Conservation (phyloP, 2,329 filamentous ascomycete species). For the Macrophomina tecta region DNA sequence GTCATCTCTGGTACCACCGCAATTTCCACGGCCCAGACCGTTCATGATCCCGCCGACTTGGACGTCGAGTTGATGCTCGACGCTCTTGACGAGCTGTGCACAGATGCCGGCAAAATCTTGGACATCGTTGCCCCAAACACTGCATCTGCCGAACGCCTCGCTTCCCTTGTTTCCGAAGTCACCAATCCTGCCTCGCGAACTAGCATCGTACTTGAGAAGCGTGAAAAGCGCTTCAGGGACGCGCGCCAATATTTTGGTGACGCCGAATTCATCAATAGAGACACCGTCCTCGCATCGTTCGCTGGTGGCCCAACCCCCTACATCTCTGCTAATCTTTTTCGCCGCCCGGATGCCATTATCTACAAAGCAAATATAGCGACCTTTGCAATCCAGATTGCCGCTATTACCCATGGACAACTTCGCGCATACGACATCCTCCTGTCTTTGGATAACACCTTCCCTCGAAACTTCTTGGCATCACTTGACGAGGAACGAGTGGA, state of each 20-base stretch:
- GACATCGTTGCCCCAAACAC: slow-evolving; percentile 38
- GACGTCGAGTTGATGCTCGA: slow-evolving; percentile 51
- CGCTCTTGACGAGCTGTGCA: slow-evolving; percentile 46
- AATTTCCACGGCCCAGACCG: slow-evolving; percentile 47
- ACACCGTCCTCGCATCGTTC: slow-evolving; percentile 7
- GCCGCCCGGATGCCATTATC: slow-evolving; percentile 48
- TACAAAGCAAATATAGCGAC: slow-evolving; percentile 53
- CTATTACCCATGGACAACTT: slow-evolving; percentile 37
- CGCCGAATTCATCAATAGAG: slow-evolving; percentile 49
- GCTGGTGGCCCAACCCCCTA: not conserved
- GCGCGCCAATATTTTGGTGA: slow-evolving; percentile 45
- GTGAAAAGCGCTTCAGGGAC: slow-evolving; percentile 40
- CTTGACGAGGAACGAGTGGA: slow-evolving; percentile 33
- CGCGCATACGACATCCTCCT: slow-evolving; percentile 40
- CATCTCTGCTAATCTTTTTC: slow-evolving; percentile 28
- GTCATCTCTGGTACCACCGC: slow-evolving; percentile 53
- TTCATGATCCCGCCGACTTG: slow-evolving; percentile 36
- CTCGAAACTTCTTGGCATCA: slow-evolving; percentile 41
- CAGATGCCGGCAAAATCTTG: slow-evolving; percentile 38
- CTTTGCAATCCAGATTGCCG: slow-evolving; percentile 48
- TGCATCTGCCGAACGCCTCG: not conserved
- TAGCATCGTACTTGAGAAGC: slow-evolving; percentile 31
- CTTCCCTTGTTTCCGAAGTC: slow-evolving; percentile 28
- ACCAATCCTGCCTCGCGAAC: slow-evolving; percentile 41
- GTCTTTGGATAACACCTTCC: slow-evolving; percentile 44